Evolutionary conservation across 2,329 filamentous ascomycete genomes (phyloP), one percentile per base, ranked within the genome.

Genomic region (Beauveria sp.): DNA sequence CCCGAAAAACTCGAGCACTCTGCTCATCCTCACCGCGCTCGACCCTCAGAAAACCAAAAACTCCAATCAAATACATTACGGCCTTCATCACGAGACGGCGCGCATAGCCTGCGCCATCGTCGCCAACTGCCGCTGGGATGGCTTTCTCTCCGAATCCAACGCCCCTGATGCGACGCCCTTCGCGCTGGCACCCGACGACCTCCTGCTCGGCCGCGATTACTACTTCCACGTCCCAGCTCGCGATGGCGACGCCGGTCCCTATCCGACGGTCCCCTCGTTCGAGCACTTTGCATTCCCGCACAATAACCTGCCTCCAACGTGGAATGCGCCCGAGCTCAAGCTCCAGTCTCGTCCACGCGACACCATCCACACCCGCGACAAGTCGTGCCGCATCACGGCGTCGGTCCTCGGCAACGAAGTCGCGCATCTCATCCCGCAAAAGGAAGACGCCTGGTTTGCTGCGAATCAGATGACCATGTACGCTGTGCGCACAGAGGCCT

Each of bases 271-370:
- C 34, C 50, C 50, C 28, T 40, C 50, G 34, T 53, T 40, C 20
- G 5, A 53, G 50, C 50, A 53, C 50, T 53, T 53, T 53, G 6
- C 20, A 40, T 53, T 53, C 50, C 50, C 50, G n/a, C 50, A 53
- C 34, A 53, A 53, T 53, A 40, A 53, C n/a, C 31, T 53, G 34
- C 50, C 50, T 53, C 50, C n/a, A 24, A 53, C 50, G 50, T 53
- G 20, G 34, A 53, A 53, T 14, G 31, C 50, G 50, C 50, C 50
- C 20, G 20, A 53, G 50, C 50, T 53, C n/a, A 53, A 40, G 50
- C 50, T 53, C 18, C 34, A 7, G 9, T 53, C 50, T 53, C n/a
- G 34, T 40, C 50, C 34, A 53, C 50, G 50, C 34, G 50, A 53
- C 50, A 53, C 50, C 20, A 53, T 53, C 50, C 34, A 53, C 34